Base-by-base conservation (phyloP, 768 basidiomycete genomes). In the Suillus bovinus region DNA sequence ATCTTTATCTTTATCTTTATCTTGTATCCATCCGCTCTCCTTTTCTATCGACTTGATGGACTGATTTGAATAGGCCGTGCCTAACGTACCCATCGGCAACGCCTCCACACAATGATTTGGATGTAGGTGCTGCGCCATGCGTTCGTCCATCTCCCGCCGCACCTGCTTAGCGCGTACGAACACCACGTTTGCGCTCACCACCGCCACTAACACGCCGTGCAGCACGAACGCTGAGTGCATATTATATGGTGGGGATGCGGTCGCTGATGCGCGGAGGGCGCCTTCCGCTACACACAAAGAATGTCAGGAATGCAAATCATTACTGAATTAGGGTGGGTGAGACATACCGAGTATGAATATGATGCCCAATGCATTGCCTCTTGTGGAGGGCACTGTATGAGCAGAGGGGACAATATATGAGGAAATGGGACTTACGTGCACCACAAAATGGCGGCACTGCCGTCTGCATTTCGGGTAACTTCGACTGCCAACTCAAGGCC, bases 401-500 rank as follows among this genome's bases (percentile, higher is more conserved):
- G 44, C 20, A 58, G n/a, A 8, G 2, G 33, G 33, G 5, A 33
- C 24, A 5, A 22, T n/a, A 60, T 38, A 31, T 6, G 29, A 17
- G 13, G 22, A 60, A 50, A 29, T 33, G 5, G 27, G 50, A 79
- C 87, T 61, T 70, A 91, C 88, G 78, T 76, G 74, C 86, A 87
- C 91, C 92, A 94, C 27, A 94, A 68, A 31, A 92, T 71, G 0
- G 91, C 88, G 0, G 91, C 82, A 63, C 90, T 92, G 1, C 84
- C 86, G 61, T 92, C 90, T 1, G 91, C 84, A 68, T 91, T 93
- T 61, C 90, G 80, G 8, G 92, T 92, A 24, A 94, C 70, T 71
- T 95, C 93, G 42, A 87, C 89, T 16, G 83, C 88, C 24, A 95
- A 83, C 70, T 95, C 93, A 61, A 95, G 77, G 1, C 79, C 86